A percentile compares a stretch with the other conserved stretches of the same genome.
phyloP scores from a whole-genome alignment of 1,284 basidiomycete species.

The Jaminaea rosea region DNA sequence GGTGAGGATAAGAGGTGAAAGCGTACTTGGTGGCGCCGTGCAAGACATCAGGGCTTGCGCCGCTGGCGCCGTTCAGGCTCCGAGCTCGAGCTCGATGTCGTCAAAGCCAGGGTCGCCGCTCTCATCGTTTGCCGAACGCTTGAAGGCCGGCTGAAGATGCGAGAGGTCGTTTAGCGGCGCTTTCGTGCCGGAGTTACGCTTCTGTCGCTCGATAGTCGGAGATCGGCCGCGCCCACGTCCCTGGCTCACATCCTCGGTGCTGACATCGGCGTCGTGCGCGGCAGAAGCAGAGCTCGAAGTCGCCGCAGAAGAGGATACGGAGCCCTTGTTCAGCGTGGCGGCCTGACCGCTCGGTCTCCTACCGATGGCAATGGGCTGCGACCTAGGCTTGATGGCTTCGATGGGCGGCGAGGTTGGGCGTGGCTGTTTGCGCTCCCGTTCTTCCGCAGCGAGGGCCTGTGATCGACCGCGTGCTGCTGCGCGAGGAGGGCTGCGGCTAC shows the following conservation, averaged over 20 bases:
- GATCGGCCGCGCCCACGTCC: background rate
- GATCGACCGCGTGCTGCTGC: background rate
- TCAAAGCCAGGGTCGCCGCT: background rate
- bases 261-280: background rate
- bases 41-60: too few relatives aligned
- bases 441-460: background rate
- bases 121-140: background rate
- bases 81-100: constrained; percentile 1
- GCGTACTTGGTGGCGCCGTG: too few relatives aligned
- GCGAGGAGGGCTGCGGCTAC: background rate
- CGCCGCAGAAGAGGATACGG: too few relatives aligned
- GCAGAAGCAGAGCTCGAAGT: background rate
- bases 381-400: background rate
- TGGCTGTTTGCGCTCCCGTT: background rate
- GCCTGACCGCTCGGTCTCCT: background rate
- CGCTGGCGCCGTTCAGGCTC: too few relatives aligned
- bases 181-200: too few relatives aligned
- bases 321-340: too few relatives aligned
- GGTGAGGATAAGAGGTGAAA: too few relatives aligned
- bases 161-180: too few relatives aligned
- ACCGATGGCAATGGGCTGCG: background rate
- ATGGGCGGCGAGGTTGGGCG: background rate
- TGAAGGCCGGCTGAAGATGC: too few relatives aligned
- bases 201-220: background rate
- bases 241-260: background rate